phyloP scores from a whole-genome alignment of 495 filamentous ascomycete species.

The Penicillium chermesinum region DNA sequence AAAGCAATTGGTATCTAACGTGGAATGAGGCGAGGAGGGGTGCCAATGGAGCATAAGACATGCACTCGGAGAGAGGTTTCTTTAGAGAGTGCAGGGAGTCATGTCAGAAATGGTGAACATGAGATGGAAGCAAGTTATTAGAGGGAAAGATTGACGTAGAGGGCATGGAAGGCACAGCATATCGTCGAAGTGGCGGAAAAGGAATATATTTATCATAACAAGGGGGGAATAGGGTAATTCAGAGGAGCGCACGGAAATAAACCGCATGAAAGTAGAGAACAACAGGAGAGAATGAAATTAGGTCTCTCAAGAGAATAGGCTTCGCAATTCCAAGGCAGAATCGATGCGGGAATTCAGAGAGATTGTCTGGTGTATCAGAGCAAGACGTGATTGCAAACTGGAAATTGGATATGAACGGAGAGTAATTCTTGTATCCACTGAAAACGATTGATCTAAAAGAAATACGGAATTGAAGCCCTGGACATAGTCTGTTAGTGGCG shows the following conservation, averaged over 20 bases:
- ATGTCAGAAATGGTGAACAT: neutral
- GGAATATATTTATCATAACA: conserved; percentile 32
- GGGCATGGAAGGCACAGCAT: conserved; percentile 14
- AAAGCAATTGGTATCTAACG: neutral
- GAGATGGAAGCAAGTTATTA: conserved; percentile 17
- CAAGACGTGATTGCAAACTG: neutral
- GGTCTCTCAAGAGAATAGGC: neutral
- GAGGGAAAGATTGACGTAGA: conserved; percentile 6
- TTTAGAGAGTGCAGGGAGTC: neutral
- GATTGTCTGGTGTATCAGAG: neutral
- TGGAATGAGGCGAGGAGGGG: neutral
- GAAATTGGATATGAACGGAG: neutral
- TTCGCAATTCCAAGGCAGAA: neutral
- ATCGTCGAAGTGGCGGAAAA: conserved; percentile 8
- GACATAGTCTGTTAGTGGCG: conserved; percentile 16
- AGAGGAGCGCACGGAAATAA: conserved; percentile 17
- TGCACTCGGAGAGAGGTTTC: neutral
- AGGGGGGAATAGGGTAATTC: conserved; percentile 1
- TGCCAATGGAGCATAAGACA: neutral
- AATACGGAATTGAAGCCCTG: conserved; percentile 46
- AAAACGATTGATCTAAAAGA: conserved; percentile 27
- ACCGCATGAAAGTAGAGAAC: neutral
- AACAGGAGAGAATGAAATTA: neutral
- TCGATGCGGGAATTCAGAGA: neutral
- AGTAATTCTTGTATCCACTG: neutral